Evolutionary conservation across 2,329 filamentous ascomycete genomes (phyloP), one percentile per base, ranked within the genome.

Genomic region (Neofusicoccum laricinum): DNA sequence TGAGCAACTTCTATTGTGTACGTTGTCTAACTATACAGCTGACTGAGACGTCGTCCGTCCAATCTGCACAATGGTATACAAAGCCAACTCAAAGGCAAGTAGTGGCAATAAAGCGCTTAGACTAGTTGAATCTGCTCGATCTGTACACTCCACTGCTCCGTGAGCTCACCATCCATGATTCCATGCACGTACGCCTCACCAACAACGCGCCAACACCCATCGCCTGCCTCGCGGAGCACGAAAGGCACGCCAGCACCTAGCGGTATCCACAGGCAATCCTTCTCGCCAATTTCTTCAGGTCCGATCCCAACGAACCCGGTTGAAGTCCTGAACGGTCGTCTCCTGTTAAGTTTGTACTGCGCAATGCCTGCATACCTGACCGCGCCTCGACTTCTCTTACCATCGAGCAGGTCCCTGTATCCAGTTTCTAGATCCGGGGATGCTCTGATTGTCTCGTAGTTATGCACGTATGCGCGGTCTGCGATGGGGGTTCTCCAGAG

Each of bases 111-210:
- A 38, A 1, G 36, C 10, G 14, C 2, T 50, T 11, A 50, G 30
- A 12, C 32, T 50, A 50, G 4, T 30, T 50, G 30, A 34, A 50
- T 50, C 7, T 50, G 48, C n/a, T 50, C 32, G 10, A 50, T n/a
- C 30, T 34, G 25, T 7, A 50, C 48, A 11, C 48, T 50, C 51
- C 21, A 8, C 3, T 34, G 30, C 34, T 53, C 32, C 5, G 17
- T 53, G n/a, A 53, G 32, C 19, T 66, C 64, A 2, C 64, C 64
- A n/a, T 59, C 40, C 64, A 66, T 66, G 15, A 58, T 48, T 4
- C 61, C 64, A 17, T 58, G 46, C 34, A 66, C 49, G 40, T 64
- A 66, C 8, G 50, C 21, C 32, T 59, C 51, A 2, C 61, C 61
- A 19, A 61, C 61, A 19, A 66, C 15, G 7, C 19, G 15, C 32